Percentiles rank a stretch among this genome's conserved stretches.
Conservation (phyloP, 2,329 filamentous ascomycete species). For the Colletotrichum sp. region DNA sequence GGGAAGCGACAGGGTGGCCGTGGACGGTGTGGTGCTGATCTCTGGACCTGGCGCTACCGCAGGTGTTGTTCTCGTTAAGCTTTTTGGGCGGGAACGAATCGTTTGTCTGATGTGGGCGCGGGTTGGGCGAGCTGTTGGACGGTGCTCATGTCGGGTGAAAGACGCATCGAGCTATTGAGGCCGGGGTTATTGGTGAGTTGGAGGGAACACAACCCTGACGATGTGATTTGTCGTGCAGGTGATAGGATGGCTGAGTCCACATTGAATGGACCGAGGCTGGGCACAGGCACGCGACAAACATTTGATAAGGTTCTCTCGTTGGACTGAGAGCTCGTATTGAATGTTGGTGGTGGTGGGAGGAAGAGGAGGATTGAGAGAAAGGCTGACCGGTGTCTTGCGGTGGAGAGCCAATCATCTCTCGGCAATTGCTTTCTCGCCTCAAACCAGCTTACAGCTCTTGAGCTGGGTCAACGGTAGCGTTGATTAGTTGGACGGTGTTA, state of each 20-base stretch:
- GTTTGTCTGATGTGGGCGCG: not conserved
- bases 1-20: constrained; percentile 5
- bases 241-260: not conserved
- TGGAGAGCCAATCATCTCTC: not conserved
- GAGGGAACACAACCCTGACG: not conserved
- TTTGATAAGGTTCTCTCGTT: not conserved
- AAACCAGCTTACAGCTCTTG: not conserved
- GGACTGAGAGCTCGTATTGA: not conserved
- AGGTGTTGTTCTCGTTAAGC: constrained; percentile 4
- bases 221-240: constrained; percentile 14
- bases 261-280: not conserved
- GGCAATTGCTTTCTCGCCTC: not conserved
- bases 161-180: not conserved
- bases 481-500: not conserved
- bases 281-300: not conserved
- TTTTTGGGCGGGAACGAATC: not conserved
- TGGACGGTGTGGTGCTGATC: not conserved
- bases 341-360: not conserved
- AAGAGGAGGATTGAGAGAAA: not conserved
- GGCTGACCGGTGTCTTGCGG: not conserved
- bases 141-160: not conserved
- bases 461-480: not conserved
- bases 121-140: not conserved
- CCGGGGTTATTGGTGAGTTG: not conserved
- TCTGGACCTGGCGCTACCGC: constrained; percentile 7